Evolutionary conservation across 1,139 yeast genomes (phyloP), one percentile per base, ranked within the genome.

Genomic region (Zhuliangozyma parablackwelliae): DNA sequence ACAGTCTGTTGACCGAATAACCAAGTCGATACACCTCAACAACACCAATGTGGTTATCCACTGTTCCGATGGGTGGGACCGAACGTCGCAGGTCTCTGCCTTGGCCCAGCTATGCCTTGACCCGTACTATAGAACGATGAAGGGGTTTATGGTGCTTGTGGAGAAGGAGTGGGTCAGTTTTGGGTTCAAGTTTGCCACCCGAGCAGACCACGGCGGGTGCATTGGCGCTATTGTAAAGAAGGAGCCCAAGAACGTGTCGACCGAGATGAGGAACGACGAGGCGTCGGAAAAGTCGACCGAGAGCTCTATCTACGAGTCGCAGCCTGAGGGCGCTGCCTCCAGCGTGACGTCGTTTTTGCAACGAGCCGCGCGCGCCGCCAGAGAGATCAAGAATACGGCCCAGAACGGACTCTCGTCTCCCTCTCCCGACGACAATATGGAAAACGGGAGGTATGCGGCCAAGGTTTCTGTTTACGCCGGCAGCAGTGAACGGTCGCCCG

Each of bases 61-160:
- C 61, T 92, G 98, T 56, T 89, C 97, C 0, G 98, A 92, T 63
- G 98, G 98, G 1, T 92, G 98, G 98, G 98, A 92, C 56, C 69
- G 98, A 41, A 94, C 98, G 0, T 79, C 97, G 0, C 97, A 92
- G 54, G 77, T 90, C 1, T 76, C 90, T 8, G 84, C 96, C 4
- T 63, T 92, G 42, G 80, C 90, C 31, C 95, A 92, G 58, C 63
- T 94, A 7, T 87, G 96, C 53, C 68, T 90, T 20, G 98, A 94
- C 57, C 97, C 97, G 0, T 88, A 76, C 54, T 92, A 75, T 58
- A 72, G 98, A 46, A 89, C 98, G 0, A 50, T 86, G 7, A 82
- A 86, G 41, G 98, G 98, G 2, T 88, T 92, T 51, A 83, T 86
- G 64, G 73, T 82, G 0, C 66, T 92, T 24, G 71, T 94, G 6